Evolutionary conservation across 2,329 filamentous ascomycete genomes (phyloP), one percentile per base, ranked within the genome.

Genomic region (Botrytis deweyae): DNA sequence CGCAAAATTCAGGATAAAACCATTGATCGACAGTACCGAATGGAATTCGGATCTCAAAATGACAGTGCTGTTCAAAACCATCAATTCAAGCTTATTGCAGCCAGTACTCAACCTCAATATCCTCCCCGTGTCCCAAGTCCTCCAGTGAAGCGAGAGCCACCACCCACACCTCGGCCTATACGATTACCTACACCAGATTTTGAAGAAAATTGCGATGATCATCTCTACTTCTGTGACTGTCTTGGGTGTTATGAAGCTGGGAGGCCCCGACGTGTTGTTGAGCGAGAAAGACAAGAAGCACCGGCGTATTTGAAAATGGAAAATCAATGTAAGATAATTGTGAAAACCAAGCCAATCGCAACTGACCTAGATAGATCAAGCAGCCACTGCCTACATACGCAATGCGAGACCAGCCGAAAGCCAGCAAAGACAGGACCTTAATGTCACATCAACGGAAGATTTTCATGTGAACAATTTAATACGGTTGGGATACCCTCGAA

Each of bases 171-270:
- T 29, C 75, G 76, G 44, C 76, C 75, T 58, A 46, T 61, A 38
- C 74, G 78, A 20, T 66, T 80, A 20, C 75, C 77, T 49, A 78
- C 78, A 38, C 79, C 79, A 14, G 78, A 80, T 58, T 58, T 79
- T 46, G 70, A 75, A 33, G 76, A 78, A 22, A 44, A 76, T 52
- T 72, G 36, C 10, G 33, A 63, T 52, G n/a, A 52, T 46, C 25
- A 36, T 36, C 55, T 46, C 6, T 20, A 62, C 20, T 73, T 73
- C 44, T 73, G 72, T 44, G 29, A 70, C 29, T 73, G 72, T 44
- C 65, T 55, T n/a, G 36, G 59, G 33, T 44, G 33, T 42, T 55
- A 68, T 42, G 55, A 58, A 42, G 65, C 20, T n/a, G 40, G 33
- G 42, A 63, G 18, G 25, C 38, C 25, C 42, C 20, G 16, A 33